phyloP scores from a whole-genome alignment of 2,329 filamentous ascomycete genomes.

The Pezicula radicicola region DNA sequence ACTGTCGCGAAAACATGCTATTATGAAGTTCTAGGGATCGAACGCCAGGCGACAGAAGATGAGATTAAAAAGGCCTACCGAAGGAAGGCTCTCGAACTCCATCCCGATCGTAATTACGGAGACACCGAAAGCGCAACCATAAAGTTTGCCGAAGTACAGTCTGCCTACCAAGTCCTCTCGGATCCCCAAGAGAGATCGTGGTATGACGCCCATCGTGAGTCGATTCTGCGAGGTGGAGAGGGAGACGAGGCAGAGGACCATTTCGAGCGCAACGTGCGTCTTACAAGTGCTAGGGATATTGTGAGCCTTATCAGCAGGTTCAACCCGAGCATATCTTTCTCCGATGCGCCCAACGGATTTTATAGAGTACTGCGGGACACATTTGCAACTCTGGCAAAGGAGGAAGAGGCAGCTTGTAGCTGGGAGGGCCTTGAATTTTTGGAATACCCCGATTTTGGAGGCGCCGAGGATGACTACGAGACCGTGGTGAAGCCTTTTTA shows the following conservation, averaged over 20 bases:
- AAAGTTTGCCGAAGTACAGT: conserved; percentile 86
- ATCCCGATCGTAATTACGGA: conserved; percentile 90
- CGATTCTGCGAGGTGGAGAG: conserved; percentile 63
- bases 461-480: conserved; percentile 73
- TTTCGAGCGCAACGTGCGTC: conserved; percentile 65
- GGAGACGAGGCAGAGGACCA: conserved; percentile 38
- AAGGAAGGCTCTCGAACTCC: conserved; percentile 84
- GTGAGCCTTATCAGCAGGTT: conserved; percentile 76
- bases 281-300: conserved; percentile 81
- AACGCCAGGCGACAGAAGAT: conserved; percentile 71
- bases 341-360: conserved; percentile 78
- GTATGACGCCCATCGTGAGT: conserved; percentile 93
- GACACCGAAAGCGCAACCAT: conserved; percentile 80
- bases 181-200: conserved; percentile 94
- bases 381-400: conserved; percentile 76
- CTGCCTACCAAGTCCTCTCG: conserved; percentile 93
- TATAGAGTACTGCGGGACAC: conserved; percentile 74
- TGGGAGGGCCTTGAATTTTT: conserved; percentile 59
- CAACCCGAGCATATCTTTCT: conserved; percentile 73
- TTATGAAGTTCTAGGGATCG: conserved; percentile 79
- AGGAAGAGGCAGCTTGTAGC: conserved; percentile 74
- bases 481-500: conserved; percentile 79
- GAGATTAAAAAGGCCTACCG: conserved; percentile 97
- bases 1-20: conserved; percentile 63
- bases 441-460: conserved; percentile 81